Conservation (phyloP, 2,329 filamentous ascomycete species). For the Neofusicoccum laricinum region DNA sequence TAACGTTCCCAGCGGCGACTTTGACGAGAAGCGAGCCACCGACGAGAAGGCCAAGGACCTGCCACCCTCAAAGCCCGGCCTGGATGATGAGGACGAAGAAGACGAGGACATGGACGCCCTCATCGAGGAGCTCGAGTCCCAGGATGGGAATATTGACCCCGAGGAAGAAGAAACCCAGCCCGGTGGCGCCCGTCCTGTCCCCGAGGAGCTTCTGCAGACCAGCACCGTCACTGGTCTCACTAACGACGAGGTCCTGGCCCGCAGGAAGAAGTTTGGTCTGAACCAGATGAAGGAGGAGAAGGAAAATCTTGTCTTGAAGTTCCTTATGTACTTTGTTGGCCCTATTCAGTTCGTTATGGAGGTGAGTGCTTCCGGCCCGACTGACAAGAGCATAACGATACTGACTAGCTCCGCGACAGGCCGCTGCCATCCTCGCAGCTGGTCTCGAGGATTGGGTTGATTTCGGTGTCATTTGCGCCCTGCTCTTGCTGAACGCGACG, state of each 20-base stretch:
- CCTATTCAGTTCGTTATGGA: constrained; percentile 96
- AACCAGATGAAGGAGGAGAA: constrained; percentile 93
- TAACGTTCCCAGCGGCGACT: constrained; percentile 23
- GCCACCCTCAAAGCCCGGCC: constrained; percentile 21
- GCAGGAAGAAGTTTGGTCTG: constrained; percentile 69
- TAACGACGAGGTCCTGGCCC: constrained; percentile 57
- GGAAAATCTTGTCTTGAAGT: constrained; percentile 80
- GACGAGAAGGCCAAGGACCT: constrained; percentile 21
- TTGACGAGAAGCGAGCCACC: constrained; percentile 28
- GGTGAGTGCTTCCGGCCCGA: constrained; percentile 41
- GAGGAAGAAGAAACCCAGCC: constrained; percentile 54
- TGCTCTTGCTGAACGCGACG: constrained; percentile 77
- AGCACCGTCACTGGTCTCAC: constrained; percentile 64
- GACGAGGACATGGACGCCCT: constrained; percentile 82
- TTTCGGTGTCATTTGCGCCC: constrained; percentile 84
- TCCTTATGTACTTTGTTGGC: constrained; percentile 77
- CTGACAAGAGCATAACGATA: neutral
- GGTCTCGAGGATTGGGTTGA: constrained; percentile 89
- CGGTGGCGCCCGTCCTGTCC: constrained; percentile 58
- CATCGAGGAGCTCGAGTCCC: constrained; percentile 81
- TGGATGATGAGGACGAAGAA: constrained; percentile 62
- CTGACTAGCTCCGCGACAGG: constrained; percentile 39
- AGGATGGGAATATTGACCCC: constrained; percentile 67
- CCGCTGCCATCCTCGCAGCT: constrained; percentile 75
- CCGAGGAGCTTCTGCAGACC: constrained; percentile 76